Conservation (phyloP, 2,329 filamentous ascomycete species). For the Fusarium pseudoanthophilum region DNA sequence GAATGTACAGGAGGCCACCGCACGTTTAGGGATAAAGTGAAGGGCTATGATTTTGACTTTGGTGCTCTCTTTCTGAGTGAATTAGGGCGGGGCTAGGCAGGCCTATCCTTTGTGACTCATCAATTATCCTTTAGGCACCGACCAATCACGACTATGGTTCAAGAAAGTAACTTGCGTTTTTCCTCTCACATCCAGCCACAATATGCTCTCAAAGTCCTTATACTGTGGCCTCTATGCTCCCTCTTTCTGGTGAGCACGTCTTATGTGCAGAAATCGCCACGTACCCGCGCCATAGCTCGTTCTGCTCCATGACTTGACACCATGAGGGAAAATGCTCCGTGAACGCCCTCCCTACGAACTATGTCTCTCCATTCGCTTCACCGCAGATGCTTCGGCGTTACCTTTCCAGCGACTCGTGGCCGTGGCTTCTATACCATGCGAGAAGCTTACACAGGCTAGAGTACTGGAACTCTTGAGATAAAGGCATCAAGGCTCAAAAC, state of each 20-base stretch:
- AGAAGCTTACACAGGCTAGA: background rate
- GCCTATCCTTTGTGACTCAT: background rate
- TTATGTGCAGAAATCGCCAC: fast-evolving
- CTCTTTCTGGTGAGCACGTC: background rate
- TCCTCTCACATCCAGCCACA: background rate
- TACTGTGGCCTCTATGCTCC: fast-evolving
- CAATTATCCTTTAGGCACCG: background rate
- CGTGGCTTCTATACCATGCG: fast-evolving
- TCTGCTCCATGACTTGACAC: fast-evolving
- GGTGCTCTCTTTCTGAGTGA: fast-evolving
- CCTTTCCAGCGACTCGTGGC: fast-evolving
- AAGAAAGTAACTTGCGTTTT: background rate
- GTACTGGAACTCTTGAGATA: background rate
- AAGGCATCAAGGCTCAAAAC: background rate
- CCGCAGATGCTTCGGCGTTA: fast-evolving
- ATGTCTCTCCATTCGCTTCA: too few relatives aligned
- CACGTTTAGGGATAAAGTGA: background rate
- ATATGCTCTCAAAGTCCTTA: fast-evolving
- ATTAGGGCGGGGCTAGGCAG: fast-evolving
- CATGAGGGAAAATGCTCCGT: too few relatives aligned
- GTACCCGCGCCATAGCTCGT: background rate
- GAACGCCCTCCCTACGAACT: background rate
- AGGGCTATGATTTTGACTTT: fast-evolving
- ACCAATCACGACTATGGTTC: background rate
- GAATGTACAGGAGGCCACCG: background rate